Conservation (phyloP, 108 stramenopile genomes). For the Craspedostauros australis region DNA sequence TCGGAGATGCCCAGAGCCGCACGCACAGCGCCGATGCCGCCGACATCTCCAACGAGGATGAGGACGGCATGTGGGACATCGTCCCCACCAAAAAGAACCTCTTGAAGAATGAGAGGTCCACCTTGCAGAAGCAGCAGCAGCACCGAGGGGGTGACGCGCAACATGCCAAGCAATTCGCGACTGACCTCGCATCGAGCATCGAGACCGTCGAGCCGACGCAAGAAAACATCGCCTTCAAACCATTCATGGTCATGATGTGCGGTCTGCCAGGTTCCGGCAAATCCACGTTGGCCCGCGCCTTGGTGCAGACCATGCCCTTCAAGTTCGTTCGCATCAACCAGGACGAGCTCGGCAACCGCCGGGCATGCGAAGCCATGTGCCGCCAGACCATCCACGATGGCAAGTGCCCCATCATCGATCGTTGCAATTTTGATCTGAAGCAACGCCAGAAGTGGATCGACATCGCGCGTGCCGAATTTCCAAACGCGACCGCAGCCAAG, state of each 20-base stretch:
- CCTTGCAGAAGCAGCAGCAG: no score
- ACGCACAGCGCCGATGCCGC: no score
- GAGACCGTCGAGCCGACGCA: no score
- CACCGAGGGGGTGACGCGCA: no score
- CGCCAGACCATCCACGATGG: constrained; percentile 5
- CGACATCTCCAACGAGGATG: no score
- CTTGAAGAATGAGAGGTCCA: no score
- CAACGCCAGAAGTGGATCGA: constrained; percentile 39
- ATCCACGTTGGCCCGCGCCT: constrained; percentile 41
- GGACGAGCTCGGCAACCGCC: constrained; percentile 45
- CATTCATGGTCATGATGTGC: constrained; percentile 44
- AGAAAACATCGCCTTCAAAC: no score
- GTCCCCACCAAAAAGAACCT: no score
- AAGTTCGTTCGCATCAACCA: constrained; percentile 63
- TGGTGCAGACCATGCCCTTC: constrained; percentile 34
- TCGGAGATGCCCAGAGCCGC: no score
- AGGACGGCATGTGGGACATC: no score
- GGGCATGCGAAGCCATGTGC: constrained; percentile 25
- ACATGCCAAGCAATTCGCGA: no score
- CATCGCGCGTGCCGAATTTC: background rate
- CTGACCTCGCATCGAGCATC: no score
- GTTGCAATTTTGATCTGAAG: constrained; percentile 50
- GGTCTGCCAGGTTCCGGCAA: constrained; percentile 70
- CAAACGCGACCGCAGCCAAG: background rate
- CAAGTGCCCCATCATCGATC: constrained; percentile 52